These are phyloP conservation scores for Sugiyamaella grinbergsii DNA, from an alignment of 1,139 yeast genomes.

Conservation along the genomic window DNA sequence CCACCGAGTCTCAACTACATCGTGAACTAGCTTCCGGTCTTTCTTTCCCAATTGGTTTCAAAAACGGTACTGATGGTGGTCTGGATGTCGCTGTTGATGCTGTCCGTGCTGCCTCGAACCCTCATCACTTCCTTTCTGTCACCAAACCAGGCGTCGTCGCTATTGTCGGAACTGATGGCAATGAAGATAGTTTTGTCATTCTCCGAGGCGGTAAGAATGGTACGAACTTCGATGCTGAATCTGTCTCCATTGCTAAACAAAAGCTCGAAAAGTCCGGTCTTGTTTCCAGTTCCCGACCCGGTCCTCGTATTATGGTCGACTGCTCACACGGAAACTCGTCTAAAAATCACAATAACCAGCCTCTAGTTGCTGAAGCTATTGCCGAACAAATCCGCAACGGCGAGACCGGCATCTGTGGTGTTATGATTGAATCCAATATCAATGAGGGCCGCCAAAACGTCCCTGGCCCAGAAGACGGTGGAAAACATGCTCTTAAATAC, in stretches of 20 bases:
- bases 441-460: conserved; percentile 93
- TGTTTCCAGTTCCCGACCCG: conserved; percentile 47
- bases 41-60: conserved; percentile 96
- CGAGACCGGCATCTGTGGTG: conserved; percentile 77
- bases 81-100: conserved; percentile 93
- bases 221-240: conserved; percentile 80
- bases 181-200: conserved; percentile 84
- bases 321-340: conserved; percentile 96
- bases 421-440: conserved; percentile 93
- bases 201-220: conserved; percentile 94
- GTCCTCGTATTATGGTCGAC: conserved; percentile 84
- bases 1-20: conserved; percentile 95
- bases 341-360: conserved; percentile 90
- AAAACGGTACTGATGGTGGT: conserved; percentile 95
- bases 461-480: conserved; percentile 65
- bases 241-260: conserved; percentile 67
- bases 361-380: conserved; percentile 79
- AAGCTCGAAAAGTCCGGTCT: conserved; percentile 62
- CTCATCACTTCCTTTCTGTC: conserved; percentile 91
- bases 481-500: conserved; percentile 72
- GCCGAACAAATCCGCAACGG: conserved; percentile 82
- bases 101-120: conserved; percentile 85
- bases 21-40: conserved; percentile 94
- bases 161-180: conserved; percentile 93
- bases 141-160: conserved; percentile 96